A percentile compares a stretch with the other conserved stretches of the same genome.
Evolutionary conservation across 1,284 basidiomycete genomes (phyloP).

Genomic region (Trichosporon sp.): DNA sequence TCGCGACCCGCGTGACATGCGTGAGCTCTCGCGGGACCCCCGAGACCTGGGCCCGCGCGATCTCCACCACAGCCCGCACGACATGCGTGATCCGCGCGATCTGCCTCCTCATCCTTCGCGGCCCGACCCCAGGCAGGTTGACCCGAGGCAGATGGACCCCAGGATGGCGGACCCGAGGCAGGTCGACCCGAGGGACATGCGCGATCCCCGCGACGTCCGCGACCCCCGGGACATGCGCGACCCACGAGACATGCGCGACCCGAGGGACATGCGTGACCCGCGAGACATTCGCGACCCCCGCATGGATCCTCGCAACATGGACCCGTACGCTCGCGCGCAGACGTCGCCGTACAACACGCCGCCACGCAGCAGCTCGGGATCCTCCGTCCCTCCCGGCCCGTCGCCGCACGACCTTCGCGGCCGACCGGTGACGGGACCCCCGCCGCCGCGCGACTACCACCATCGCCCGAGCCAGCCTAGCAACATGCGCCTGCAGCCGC

Average conservation of each 20-base stretch:
- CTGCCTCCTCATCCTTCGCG: neutral
- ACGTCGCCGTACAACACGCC: constrained; percentile 8
- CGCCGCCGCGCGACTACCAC: constrained; percentile 12
- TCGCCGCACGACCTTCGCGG: constrained; percentile 2
- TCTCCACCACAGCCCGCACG: neutral
- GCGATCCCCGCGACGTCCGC: neutral
- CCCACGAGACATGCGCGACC: neutral
- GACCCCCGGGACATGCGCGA: neutral
- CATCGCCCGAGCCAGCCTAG: constrained; percentile 1
- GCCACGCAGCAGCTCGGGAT: constrained; percentile 8
- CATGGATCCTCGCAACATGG: constrained; percentile 3
- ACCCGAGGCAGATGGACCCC: constrained; percentile 4
- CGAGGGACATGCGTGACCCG: neutral
- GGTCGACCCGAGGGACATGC: neutral
- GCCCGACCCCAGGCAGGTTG: neutral
- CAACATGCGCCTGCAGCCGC: constrained; percentile 11
- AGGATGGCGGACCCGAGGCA: neutral
- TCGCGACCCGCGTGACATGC: constrained; percentile 9
- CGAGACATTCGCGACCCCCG: neutral
- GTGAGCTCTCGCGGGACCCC: neutral
- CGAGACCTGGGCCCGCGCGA: neutral
- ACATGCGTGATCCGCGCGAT: constrained; percentile 2
- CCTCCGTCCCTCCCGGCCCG: neutral
- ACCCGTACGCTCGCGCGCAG: constrained; percentile 4
- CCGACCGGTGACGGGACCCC: constrained; percentile 2